Evolutionary conservation across 179 eudicot genomes (phyloP).

Genomic region (Spinacia oleracea): DNA sequence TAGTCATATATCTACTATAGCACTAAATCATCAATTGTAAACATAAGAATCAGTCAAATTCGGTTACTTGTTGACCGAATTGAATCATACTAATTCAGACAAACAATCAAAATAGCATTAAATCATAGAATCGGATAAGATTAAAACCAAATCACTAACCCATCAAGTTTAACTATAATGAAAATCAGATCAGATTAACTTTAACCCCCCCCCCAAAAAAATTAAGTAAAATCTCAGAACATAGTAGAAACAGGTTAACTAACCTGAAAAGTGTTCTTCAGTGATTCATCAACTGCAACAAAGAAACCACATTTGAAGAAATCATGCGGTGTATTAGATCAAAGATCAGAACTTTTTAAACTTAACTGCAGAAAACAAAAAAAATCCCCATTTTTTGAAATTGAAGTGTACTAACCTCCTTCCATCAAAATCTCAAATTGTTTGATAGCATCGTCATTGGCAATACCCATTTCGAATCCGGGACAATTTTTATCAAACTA

Average conservation of each 20-base stretch:
- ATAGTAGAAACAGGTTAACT: conserved; percentile 17
- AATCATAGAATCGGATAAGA: neutral
- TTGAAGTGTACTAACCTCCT: conserved; percentile 51
- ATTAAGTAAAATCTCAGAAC: conserved; percentile 6
- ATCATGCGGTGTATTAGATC: conserved; percentile 28
- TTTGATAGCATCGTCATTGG: conserved; percentile 65
- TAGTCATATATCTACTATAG: neutral
- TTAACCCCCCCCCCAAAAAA: neutral
- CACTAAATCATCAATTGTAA: conserved; percentile 13
- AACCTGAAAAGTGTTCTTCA: conserved; percentile 71
- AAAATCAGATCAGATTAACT: conserved; percentile 27
- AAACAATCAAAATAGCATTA: neutral
- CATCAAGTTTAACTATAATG: conserved; percentile 15
- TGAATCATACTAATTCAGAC: conserved; percentile 4
- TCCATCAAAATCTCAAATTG: conserved; percentile 66
- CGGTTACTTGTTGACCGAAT: conserved; percentile 22
- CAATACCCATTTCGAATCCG: conserved; percentile 38
- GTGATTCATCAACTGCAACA: conserved; percentile 75
- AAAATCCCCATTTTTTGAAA: neutral
- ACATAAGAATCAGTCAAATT: conserved; percentile 24
- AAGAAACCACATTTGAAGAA: conserved; percentile 20
- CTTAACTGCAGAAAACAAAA: neutral
- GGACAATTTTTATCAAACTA: neutral
- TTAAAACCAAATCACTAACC: neutral
- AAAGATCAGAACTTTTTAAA: conserved; percentile 25